Percentiles rank a stretch among this genome's conserved stretches.
Conservation (phyloP, 2,329 filamentous ascomycete genomes). For the Pestalotiopsis sp. region DNA sequence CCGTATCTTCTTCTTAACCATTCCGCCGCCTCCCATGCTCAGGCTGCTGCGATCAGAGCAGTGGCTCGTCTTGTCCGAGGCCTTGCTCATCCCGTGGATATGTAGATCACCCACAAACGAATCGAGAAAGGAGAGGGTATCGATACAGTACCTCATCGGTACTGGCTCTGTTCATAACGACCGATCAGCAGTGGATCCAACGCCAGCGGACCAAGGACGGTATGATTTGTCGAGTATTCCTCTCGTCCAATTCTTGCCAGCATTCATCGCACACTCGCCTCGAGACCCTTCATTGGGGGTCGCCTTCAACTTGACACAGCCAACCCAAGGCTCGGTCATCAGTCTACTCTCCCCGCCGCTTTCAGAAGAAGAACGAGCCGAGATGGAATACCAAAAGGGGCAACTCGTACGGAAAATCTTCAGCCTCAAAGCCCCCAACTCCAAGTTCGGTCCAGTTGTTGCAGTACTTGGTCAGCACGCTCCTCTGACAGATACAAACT, state of each 20-base stretch:
- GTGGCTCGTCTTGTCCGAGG: slow-evolving; percentile 46
- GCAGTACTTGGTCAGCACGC: slow-evolving; percentile 32
- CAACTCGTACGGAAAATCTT: slow-evolving; percentile 47
- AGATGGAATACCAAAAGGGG: slow-evolving; percentile 50
- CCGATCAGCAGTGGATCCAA: not conserved
- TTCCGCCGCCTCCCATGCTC: slow-evolving; percentile 44
- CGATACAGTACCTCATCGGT: slow-evolving; percentile 5
- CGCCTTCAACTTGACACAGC: slow-evolving; percentile 46
- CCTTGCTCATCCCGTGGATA: slow-evolving; percentile 48
- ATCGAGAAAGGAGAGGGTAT: slow-evolving; percentile 7
- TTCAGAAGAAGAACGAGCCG: slow-evolving; percentile 34
- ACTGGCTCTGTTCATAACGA: not conserved
- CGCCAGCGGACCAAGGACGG: not conserved
- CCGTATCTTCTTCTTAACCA: slow-evolving; percentile 41
- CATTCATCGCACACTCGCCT: slow-evolving; percentile 40
- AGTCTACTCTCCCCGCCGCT: slow-evolving; percentile 36
- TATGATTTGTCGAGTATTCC: not conserved
- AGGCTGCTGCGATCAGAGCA: slow-evolving; percentile 51
- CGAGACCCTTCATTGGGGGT: slow-evolving; percentile 30
- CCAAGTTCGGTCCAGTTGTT: slow-evolving; percentile 50
- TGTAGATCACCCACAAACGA: slow-evolving; percentile 19
- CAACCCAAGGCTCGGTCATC: slow-evolving; percentile 40
- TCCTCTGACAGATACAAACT: slow-evolving; percentile 10
- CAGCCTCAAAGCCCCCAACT: slow-evolving; percentile 44
- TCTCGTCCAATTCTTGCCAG: slow-evolving; percentile 40